A percentile compares a stretch with the other conserved stretches of the same genome.
phyloP scores from a whole-genome alignment of 2,329 filamentous ascomycete species.

The Epichloe aotearoae region DNA sequence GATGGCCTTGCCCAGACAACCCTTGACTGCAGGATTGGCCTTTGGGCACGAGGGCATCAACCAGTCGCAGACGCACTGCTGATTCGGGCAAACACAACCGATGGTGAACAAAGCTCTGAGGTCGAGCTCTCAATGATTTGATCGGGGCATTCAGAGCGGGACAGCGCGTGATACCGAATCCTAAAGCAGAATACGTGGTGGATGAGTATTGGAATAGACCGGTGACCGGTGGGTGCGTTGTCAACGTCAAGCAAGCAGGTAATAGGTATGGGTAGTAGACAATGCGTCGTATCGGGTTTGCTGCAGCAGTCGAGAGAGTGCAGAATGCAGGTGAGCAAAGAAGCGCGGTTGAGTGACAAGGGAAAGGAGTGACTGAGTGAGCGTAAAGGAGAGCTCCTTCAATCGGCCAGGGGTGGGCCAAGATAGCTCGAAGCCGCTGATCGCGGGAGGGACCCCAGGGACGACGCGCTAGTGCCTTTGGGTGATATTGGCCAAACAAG shows the following conservation, averaged over 20 bases:
- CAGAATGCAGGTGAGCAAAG: slow-evolving; percentile 9
- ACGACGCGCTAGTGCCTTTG: slow-evolving; percentile 12
- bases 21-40: slow-evolving; percentile 1
- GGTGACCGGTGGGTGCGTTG: not conserved
- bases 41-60: slow-evolving; percentile 3
- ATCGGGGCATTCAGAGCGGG: slow-evolving; percentile 23
- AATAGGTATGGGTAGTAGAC: not conserved
- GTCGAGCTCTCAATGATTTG: slow-evolving; percentile 17
- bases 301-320: slow-evolving; percentile 6
- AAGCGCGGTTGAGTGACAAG: slow-evolving; percentile 5
- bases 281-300: slow-evolving; percentile 1
- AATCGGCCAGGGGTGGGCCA: slow-evolving; percentile 9
- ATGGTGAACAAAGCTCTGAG: slow-evolving; percentile 13
- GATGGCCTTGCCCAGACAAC: not conserved
- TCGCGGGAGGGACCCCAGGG: slow-evolving; percentile 20
- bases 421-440: slow-evolving; percentile 19
- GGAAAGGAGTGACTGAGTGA: slow-evolving; percentile 27
- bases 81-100: slow-evolving; percentile 4
- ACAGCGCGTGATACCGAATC: slow-evolving; percentile 3
- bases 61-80: slow-evolving; percentile 12
- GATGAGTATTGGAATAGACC: not conserved
- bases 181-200: slow-evolving; percentile 2
- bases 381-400: slow-evolving; percentile 14
- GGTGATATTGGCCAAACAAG: slow-evolving; percentile 1
- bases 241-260: not conserved